Evolutionary conservation across 371 early-diverging fungal species (phyloP), one percentile per base, ranked within the genome.

Genomic region (Mortierella polycephala): DNA sequence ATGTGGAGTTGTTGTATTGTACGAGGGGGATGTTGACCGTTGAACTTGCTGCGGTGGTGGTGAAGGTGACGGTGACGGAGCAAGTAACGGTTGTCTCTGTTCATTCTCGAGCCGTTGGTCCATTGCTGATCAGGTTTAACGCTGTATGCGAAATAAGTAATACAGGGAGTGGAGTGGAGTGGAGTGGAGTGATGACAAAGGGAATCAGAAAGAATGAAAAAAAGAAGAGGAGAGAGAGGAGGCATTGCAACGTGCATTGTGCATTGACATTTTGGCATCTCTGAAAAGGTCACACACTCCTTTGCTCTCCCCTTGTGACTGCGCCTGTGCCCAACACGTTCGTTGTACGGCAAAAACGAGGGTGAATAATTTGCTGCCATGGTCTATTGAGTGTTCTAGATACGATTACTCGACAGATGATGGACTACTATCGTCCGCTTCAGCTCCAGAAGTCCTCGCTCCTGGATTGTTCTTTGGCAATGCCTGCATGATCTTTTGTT

Each of bases 401-500:
- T 30, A 30, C 30, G 30, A 30, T 30, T 30, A 30, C 30, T 30
- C 30, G 30, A 4, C 30, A 30, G 30, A 30, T 4, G 30, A 30
- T 30, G 30, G 30, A 30, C 30, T 30, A 30, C 30, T 4, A 30
- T n/a, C n/a, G n/a, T 4, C 30, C 30, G 1, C 30, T 30, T 30
- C 30, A 30, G 30, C 30, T 30, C 1, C 30, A 30, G 30, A 4
- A 1, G 30, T 4, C 30, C 4, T 30, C 30, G 30, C 30, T 30
- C 30, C 4, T 30, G 30, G 4, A 4, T 30, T 30, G 30, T 4
- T 51, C 41, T 30, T 50, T n/a, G 62, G 67, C 18, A 72, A 40
- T 9, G 61, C 21, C 47, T 62, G 61, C 21, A 79, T 72, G 40
- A 72, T 9, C 40, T 79, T 79, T 20, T 58, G 62, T 45, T 58